Conservation (phyloP, 2,329 filamentous ascomycete genomes). For the Calonectria honghensis region DNA sequence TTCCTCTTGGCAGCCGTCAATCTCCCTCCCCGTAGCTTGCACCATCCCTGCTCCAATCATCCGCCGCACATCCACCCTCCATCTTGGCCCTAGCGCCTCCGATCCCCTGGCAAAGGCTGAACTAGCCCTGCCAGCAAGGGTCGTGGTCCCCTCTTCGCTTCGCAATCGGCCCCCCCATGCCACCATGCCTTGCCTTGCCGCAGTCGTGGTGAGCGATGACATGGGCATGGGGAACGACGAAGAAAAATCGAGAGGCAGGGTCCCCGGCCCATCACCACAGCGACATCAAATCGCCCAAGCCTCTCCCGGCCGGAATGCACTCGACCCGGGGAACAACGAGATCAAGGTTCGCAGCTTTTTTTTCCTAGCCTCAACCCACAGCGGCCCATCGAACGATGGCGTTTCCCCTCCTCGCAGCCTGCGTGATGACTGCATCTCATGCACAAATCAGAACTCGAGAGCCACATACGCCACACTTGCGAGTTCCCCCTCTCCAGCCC, state of each 20-base stretch:
- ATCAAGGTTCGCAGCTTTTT: slow-evolving; percentile 7
- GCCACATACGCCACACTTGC: slow-evolving; percentile 21
- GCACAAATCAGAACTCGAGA: slow-evolving; percentile 5
- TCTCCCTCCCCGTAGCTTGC: slow-evolving; percentile 2
- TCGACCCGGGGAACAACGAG: not conserved
- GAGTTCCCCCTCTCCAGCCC: not conserved
- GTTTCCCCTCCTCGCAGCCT: not conserved
- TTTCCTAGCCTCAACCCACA: not conserved
- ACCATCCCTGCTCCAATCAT: slow-evolving; percentile 29
- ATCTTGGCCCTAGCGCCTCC: slow-evolving; percentile 12
- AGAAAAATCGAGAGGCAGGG: slow-evolving; percentile 15
- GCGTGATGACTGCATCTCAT: slow-evolving; percentile 25
- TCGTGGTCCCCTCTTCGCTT: not conserved
- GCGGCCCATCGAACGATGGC: slow-evolving; percentile 3
- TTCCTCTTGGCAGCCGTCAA: slow-evolving; percentile 9
- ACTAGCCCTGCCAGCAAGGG: slow-evolving; percentile 25
- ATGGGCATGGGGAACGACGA: not conserved
- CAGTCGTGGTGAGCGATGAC: not conserved
- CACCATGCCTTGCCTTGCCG: not conserved
- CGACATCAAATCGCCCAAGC: slow-evolving; percentile 10
- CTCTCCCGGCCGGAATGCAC: slow-evolving; percentile 10
- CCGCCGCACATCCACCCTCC: slow-evolving; percentile 27
- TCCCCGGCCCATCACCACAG: slow-evolving; percentile 22
- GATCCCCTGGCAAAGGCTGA: slow-evolving; percentile 21
- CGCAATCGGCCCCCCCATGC: slow-evolving; percentile 8